A percentile compares a stretch with the other conserved stretches of the same genome.
These are phyloP conservation scores for Mortierella alpina DNA, from an alignment of 192 early-diverging fungal genomes.

Conservation along the genomic window DNA sequence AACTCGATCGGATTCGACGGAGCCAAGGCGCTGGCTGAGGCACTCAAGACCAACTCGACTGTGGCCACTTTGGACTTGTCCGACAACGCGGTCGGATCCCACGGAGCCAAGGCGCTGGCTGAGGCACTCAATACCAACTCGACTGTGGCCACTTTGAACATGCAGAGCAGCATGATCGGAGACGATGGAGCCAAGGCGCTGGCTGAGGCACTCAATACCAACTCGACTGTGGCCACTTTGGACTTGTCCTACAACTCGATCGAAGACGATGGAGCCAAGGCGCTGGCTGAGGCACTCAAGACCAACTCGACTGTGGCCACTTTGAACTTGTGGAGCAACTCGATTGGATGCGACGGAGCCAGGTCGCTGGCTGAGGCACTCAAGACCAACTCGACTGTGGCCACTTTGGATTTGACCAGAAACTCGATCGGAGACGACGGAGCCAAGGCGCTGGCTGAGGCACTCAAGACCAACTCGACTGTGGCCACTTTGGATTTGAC, in stretches of 20 bases:
- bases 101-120: conserved; percentile 22
- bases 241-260: no score
- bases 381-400: no score
- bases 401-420: no score
- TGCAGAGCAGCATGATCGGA: conserved; percentile 1
- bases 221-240: background rate
- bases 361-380: no score
- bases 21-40: conserved; percentile 6
- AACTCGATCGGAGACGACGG: background rate
- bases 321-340: no score
- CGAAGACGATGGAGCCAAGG: no score
- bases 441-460: conserved; percentile 6
- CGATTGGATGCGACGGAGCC: no score
- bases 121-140: background rate
- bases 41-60: background rate
- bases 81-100: background rate
- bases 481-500: no score
- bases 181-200: conserved; percentile 12
- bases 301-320: no score
- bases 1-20: background rate
- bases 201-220: conserved; percentile 24
- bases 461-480: conserved; percentile 3
- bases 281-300: no score
- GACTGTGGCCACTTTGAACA: no score
- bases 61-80: no score